Percentiles rank a stretch among this genome's conserved stretches.
These are phyloP conservation scores for Ceratocystiopsis sp. DNA, from an alignment of 2,329 filamentous ascomycete genomes.

Conservation along the genomic window DNA sequence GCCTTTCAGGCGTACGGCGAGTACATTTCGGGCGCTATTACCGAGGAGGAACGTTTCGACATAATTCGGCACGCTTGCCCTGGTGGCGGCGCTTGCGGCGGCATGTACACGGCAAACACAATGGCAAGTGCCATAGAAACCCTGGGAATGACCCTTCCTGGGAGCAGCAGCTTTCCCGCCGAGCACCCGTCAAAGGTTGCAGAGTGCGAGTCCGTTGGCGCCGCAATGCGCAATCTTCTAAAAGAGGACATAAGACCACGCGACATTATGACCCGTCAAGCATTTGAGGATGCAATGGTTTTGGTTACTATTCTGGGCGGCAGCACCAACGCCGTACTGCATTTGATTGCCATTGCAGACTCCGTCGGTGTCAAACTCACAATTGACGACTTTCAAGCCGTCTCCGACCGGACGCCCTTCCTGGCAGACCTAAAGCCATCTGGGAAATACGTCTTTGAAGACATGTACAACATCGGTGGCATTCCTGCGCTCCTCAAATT, in stretches of 20 bases:
- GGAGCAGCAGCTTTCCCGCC: slow-evolving; percentile 64
- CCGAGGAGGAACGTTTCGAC: slow-evolving; percentile 80
- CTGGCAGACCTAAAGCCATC: slow-evolving; percentile 72
- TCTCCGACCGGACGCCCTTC: slow-evolving; percentile 64
- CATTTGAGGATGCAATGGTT: slow-evolving; percentile 75
- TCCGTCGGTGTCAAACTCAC: slow-evolving; percentile 66
- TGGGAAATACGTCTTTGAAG: slow-evolving; percentile 75
- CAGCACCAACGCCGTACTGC: slow-evolving; percentile 72
- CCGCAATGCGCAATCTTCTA: slow-evolving; percentile 57
- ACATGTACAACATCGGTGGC: slow-evolving; percentile 71
- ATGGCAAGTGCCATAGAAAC: slow-evolving; percentile 60
- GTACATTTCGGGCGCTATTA: slow-evolving; percentile 81
- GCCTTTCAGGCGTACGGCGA: slow-evolving; percentile 97
- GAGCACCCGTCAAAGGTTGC: slow-evolving; percentile 53
- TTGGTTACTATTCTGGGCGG: slow-evolving; percentile 69
- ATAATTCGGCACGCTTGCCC: slow-evolving; percentile 88
- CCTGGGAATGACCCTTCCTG: slow-evolving; percentile 64
- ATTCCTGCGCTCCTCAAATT: slow-evolving; percentile 79
- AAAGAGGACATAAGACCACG: slow-evolving; percentile 60
- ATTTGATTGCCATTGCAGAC: slow-evolving; percentile 71
- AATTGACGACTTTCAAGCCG: slow-evolving; percentile 72
- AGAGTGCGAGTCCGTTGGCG: slow-evolving; percentile 56
- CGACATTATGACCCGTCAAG: slow-evolving; percentile 64
- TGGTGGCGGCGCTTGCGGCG: slow-evolving; percentile 67
- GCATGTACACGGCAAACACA: slow-evolving; percentile 69